Evolutionary conservation across 2,329 filamentous ascomycete species (phyloP).

Genomic region (Tolypocladium tundrense): DNA sequence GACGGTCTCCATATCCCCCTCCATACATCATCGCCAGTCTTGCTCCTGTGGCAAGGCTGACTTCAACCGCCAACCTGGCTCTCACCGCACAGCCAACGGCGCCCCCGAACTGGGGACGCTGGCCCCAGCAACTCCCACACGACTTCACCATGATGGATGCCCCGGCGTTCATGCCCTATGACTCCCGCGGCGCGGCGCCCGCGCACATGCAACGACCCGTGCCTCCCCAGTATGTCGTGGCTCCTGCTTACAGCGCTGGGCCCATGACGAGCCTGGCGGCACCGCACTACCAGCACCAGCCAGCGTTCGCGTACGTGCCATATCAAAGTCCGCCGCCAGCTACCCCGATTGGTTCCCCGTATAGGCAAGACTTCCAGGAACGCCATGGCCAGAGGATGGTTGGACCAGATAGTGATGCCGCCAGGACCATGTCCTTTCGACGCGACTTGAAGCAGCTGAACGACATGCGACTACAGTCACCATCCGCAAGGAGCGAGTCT

Average conservation of each 20-base stretch:
- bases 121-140: slow-evolving; percentile 36
- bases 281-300: slow-evolving; percentile 31
- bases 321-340: slow-evolving; percentile 28
- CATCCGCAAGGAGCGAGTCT: slow-evolving; percentile 20
- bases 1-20: neutral
- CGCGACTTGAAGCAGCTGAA: slow-evolving; percentile 17
- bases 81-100: slow-evolving; percentile 34
- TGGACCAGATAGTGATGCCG: slow-evolving; percentile 11
- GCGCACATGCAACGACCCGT: slow-evolving; percentile 33
- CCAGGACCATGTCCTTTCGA: slow-evolving; percentile 13
- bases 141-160: slow-evolving; percentile 40
- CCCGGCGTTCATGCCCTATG: slow-evolving; percentile 37
- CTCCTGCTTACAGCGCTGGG: slow-evolving; percentile 31
- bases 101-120: slow-evolving; percentile 43
- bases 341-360: slow-evolving; percentile 21
- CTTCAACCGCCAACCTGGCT: slow-evolving; percentile 27
- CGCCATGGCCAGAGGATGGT: slow-evolving; percentile 13
- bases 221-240: slow-evolving; percentile 36
- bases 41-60: slow-evolving; percentile 14
- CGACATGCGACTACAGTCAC: slow-evolving; percentile 22
- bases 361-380: slow-evolving; percentile 22
- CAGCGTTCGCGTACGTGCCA: slow-evolving; percentile 32
- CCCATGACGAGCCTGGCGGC: slow-evolving; percentile 31
- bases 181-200: slow-evolving; percentile 28
- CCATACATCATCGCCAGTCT: slow-evolving; percentile 8